A percentile compares a stretch with the other conserved stretches of the same genome.
Conservation (phyloP, 768 basidiomycete genomes). For the Galerina sulciceps region DNA sequence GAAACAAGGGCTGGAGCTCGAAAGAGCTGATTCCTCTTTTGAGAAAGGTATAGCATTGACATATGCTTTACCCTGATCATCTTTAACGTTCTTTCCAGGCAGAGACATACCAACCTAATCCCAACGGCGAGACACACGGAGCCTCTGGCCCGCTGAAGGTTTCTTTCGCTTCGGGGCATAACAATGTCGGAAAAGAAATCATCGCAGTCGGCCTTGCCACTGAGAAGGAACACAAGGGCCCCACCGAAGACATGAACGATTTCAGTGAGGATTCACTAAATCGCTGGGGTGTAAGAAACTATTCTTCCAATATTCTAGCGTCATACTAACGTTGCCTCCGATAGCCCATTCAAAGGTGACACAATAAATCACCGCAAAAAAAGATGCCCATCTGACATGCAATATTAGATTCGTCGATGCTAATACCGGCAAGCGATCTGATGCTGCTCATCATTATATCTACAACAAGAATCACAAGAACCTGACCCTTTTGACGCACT, state of each 20-base stretch:
- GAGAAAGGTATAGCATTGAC: slow-evolving; percentile 47
- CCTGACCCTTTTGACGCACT: slow-evolving; percentile 38
- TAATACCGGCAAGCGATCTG: slow-evolving; percentile 57
- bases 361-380: not conserved
- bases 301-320: not conserved
- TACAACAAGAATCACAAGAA: slow-evolving; percentile 49
- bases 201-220: slow-evolving; percentile 48
- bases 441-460: slow-evolving; percentile 54
- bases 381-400: not conserved
- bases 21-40: slow-evolving; percentile 59
- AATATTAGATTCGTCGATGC: slow-evolving; percentile 50
- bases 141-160: slow-evolving; percentile 53
- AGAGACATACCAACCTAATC: slow-evolving; percentile 40
- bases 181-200: slow-evolving; percentile 49
- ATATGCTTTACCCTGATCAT: not conserved
- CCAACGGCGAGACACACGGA: slow-evolving; percentile 44
- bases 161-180: slow-evolving; percentile 42
- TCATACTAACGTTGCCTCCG: not conserved
- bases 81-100: slow-evolving; percentile 29
- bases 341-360: slow-evolving; percentile 15
- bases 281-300: slow-evolving; percentile 23
- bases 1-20: slow-evolving; percentile 67
- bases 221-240: slow-evolving; percentile 46
- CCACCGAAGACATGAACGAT: slow-evolving; percentile 51
- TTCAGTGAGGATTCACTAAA: slow-evolving; percentile 38